Evolutionary conservation across 2,329 filamentous ascomycete genomes (phyloP).

Genomic region (Verticillium isaacii): DNA sequence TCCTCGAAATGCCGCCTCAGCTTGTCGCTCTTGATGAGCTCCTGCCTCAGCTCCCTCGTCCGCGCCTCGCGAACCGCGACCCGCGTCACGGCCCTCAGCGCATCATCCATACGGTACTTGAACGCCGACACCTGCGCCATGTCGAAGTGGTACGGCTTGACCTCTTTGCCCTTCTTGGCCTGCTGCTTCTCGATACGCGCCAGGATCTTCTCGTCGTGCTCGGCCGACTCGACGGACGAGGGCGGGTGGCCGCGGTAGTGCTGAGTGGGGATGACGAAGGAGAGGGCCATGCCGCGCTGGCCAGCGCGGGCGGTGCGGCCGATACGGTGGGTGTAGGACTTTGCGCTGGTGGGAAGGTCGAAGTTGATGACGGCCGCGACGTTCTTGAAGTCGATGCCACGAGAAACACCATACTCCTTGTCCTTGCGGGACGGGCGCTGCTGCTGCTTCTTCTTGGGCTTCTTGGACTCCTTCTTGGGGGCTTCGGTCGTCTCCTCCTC

Average conservation of each 20-base stretch:
- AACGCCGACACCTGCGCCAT: conserved; percentile 93
- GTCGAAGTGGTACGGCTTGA: conserved; percentile 91
- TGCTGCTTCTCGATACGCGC: conserved; percentile 77
- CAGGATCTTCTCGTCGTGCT: conserved; percentile 81
- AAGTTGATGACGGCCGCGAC: conserved; percentile 96
- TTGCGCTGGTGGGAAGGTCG: conserved; percentile 81
- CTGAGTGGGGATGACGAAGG: conserved; percentile 81
- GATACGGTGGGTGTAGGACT: conserved; percentile 95
- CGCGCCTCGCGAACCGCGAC: conserved; percentile 87
- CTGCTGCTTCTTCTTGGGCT: conserved; percentile 59
- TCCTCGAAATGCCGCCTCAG: conserved; percentile 95
- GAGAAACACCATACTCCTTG: conserved; percentile 87
- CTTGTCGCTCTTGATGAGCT: conserved; percentile 90
- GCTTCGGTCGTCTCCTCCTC: conserved; percentile 27
- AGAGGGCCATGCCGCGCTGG: conserved; percentile 90
- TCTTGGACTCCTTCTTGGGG: conserved; percentile 18
- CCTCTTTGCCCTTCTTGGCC: conserved; percentile 68
- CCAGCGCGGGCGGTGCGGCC: conserved; percentile 89
- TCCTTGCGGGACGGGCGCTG: conserved; percentile 53
- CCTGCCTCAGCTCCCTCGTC: conserved; percentile 79
- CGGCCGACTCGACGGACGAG: conserved; percentile 68
- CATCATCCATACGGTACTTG: conserved; percentile 91
- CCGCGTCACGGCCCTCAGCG: conserved; percentile 81
- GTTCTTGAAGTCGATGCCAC: conserved; percentile 84
- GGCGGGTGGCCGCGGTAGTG: conserved; percentile 86